Percentiles rank a stretch among this genome's conserved stretches.
phyloP scores from a whole-genome alignment of 768 basidiomycete species.

The Tylopilus subfusipes region DNA sequence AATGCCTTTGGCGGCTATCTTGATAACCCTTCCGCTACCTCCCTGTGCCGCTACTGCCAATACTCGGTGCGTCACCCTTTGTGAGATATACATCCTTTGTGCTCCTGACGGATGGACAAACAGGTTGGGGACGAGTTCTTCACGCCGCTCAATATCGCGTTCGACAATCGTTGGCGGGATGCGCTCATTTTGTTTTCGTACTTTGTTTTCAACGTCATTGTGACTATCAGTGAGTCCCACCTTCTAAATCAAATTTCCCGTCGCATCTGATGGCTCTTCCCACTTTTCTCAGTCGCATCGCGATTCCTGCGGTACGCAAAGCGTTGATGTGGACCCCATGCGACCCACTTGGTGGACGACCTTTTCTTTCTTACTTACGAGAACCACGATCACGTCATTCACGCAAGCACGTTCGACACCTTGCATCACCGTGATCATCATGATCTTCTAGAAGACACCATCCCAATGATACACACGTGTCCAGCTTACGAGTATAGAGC shows the following conservation, averaged over 20 bases:
- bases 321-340: slow-evolving; percentile 31
- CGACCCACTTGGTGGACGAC: not conserved
- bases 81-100: not conserved
- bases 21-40: slow-evolving; percentile 57
- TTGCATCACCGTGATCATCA: not conserved
- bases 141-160: slow-evolving; percentile 62
- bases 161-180: slow-evolving; percentile 63
- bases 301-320: slow-evolving; percentile 70
- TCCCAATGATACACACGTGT: not conserved
- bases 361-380: not conserved
- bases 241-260: not conserved
- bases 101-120: not conserved
- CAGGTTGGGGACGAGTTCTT: slow-evolving; percentile 68
- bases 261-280: not conserved
- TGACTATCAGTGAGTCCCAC: slow-evolving; percentile 45
- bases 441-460: not conserved
- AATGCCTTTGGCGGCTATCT: slow-evolving; percentile 66
- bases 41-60: slow-evolving; percentile 70
- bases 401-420: not conserved
- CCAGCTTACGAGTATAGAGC: not conserved
- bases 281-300: slow-evolving; percentile 48
- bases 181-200: slow-evolving; percentile 62
- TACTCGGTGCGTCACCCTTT: slow-evolving; percentile 37
- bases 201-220: slow-evolving; percentile 68
- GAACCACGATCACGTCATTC: not conserved